Evolutionary conservation across 345 rosid species (phyloP).

Genomic region (Brassica cretica): DNA sequence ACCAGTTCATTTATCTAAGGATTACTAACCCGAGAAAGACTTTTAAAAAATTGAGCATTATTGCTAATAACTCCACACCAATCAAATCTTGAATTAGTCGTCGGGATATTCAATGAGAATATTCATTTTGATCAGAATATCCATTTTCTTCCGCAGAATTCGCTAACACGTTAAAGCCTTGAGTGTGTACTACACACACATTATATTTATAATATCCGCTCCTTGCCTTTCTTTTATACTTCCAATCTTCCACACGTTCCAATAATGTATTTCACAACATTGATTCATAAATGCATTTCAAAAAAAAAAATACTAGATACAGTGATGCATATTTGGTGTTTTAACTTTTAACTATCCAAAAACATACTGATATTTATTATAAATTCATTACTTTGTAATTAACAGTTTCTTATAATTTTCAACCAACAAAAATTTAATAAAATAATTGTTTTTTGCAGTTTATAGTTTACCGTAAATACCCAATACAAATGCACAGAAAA

Average conservation of each 20-base stretch:
- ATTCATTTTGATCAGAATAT: slow-evolving; percentile 14
- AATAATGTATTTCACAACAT: neutral
- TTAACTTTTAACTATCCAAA: too few species aligned
- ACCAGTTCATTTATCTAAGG: neutral
- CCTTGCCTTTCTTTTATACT: neutral
- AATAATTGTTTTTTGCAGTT: too few species aligned
- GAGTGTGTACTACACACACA: neutral
- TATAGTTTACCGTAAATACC: too few species aligned
- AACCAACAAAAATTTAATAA: too few species aligned
- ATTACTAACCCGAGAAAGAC: neutral
- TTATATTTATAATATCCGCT: neutral
- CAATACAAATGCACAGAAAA: too few species aligned
- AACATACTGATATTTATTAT: too few species aligned
- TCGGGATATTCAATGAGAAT: neutral
- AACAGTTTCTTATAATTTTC: too few species aligned
- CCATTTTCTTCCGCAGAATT: slow-evolving; percentile 10
- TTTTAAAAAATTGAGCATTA: neutral
- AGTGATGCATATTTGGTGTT: too few species aligned
- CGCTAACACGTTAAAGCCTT: slow-evolving; percentile 24
- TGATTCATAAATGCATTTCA: neutral
- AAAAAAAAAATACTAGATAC: too few species aligned
- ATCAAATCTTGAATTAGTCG: slow-evolving; percentile 25
- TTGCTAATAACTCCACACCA: neutral
- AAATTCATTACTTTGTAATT: too few species aligned
- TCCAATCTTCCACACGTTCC: neutral